Evolutionary conservation across 2,329 filamentous ascomycete genomes (phyloP), one percentile per base, ranked within the genome.

Genomic region (Endothia cerciana): DNA sequence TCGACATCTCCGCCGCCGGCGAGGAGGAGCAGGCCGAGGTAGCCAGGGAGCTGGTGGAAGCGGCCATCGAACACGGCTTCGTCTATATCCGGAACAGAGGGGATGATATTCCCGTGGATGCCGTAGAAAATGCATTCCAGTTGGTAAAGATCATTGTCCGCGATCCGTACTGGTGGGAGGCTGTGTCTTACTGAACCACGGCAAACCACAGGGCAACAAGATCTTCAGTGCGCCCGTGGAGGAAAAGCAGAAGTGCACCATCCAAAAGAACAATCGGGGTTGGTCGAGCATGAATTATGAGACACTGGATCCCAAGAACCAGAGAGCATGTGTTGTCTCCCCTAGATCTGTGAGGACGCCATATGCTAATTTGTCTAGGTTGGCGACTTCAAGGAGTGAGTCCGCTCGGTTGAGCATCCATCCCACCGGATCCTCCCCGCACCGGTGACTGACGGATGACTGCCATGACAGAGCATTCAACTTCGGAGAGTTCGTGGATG

Each of bases 251-350:
- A 80, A 82, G 73, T 97, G 89, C 74, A 86, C 85, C 13, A 97
- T 97, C 69, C 84, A 88, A 72, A 87, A 88, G 36, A 84, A 95
- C 81, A 98, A 98, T 74, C 87, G 89, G 51, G 95, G 94, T 66
- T 99, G 94, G 93, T 87, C 91, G 1, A 88, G 88, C 19, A 94
- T 97, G 91, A 91, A 94, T 73, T 87, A 88, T 15, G 94, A 99
- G 79, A 94, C 90, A 0, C 81, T 98, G 13, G 94, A 98, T 75
- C 93, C 94, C 2, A 87, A 89, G 71, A 88, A 89, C 64, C 93
- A 97, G 77, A 87, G 89, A 77, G 91, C 91, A 82, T 73, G 79
- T 75, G 10, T 40, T 28, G 10, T 6, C 36, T 19, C 11, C 11
- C 13, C 15, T 30, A 55, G 57, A 53, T 53, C 36, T 56, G 25